These are phyloP conservation scores for Ophiostoma sp. DNA, from an alignment of 2,329 filamentous ascomycete genomes.

Conservation along the genomic window DNA sequence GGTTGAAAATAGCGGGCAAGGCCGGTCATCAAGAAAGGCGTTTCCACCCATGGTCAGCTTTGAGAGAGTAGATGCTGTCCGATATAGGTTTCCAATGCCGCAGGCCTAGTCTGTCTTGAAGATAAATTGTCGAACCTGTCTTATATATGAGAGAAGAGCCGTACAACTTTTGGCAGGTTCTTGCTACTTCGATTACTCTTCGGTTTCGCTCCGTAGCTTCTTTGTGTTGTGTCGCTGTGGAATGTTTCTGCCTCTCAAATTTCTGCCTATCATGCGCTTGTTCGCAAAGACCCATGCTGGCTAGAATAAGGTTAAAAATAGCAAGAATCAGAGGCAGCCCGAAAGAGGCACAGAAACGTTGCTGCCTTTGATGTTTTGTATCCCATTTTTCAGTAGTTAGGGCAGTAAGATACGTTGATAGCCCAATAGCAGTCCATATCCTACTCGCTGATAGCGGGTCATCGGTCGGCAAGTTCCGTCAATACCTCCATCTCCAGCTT, in stretches of 20 bases:
- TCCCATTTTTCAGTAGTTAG: not conserved
- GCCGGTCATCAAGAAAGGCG: not conserved
- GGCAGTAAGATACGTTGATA: not conserved
- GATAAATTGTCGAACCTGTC: not conserved
- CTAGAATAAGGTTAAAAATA: not conserved
- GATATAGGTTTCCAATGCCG: not conserved
- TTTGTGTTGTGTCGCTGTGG: not conserved
- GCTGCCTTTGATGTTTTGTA: not conserved
- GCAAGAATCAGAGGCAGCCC: not conserved
- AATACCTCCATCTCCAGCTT: not conserved
- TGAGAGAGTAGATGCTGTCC: not conserved
- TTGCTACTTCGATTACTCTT: not conserved
- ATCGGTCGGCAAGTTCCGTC: not conserved
- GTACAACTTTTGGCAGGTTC: not conserved
- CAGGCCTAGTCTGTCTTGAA: not conserved
- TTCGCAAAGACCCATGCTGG: not conserved
- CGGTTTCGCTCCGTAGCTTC: no score
- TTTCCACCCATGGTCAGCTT: not conserved
- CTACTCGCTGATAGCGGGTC: not conserved
- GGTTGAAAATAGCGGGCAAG: not conserved
- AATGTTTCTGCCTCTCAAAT: not conserved
- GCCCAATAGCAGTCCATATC: not conserved
- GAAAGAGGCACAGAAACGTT: not conserved
- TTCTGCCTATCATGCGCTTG: not conserved
- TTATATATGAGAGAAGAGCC: not conserved